Conservation (phyloP, 164 flowering plant species). For the Brasenia schreberi region DNA sequence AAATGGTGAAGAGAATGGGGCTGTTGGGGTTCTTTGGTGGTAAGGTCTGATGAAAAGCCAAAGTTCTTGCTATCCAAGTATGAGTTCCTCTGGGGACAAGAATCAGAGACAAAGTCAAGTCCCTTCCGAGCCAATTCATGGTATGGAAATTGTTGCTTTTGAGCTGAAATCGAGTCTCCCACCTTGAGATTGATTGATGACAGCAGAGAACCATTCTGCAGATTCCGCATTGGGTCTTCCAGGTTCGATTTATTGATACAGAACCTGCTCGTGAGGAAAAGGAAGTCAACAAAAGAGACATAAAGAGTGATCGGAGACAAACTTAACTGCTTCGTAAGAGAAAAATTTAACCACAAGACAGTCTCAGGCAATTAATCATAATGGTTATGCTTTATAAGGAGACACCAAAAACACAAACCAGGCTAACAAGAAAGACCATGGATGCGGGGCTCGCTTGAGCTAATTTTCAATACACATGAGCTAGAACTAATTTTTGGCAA, state of each 20-base stretch:
- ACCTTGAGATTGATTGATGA: constrained; percentile 23
- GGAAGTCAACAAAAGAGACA: background rate
- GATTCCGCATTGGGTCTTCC: constrained; percentile 17
- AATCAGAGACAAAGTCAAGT: constrained; percentile 47
- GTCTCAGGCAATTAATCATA: background rate
- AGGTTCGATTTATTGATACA: constrained; percentile 19
- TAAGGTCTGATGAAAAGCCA: constrained; percentile 20
- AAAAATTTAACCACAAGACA: background rate
- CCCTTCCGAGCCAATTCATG: constrained; percentile 27
- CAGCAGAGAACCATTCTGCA: background rate
- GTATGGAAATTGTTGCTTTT: constrained; percentile 30
- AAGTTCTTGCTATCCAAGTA: constrained; percentile 19
- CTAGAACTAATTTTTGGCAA: no score
- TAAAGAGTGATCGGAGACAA: background rate
- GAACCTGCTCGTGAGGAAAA: constrained; percentile 21
- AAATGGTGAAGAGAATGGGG: constrained; percentile 45
- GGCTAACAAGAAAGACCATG: no score
- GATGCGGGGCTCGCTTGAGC: no score
- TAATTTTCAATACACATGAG: no score
- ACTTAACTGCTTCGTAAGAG: background rate
- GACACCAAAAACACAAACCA: no score
- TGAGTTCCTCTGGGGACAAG: constrained; percentile 24
- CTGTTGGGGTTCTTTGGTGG: constrained; percentile 20
- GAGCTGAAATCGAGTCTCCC: constrained; percentile 19
- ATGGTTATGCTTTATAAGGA: no score